Conservation (phyloP, 148 eudicot species). For the Dianthus caryophyllus region DNA sequence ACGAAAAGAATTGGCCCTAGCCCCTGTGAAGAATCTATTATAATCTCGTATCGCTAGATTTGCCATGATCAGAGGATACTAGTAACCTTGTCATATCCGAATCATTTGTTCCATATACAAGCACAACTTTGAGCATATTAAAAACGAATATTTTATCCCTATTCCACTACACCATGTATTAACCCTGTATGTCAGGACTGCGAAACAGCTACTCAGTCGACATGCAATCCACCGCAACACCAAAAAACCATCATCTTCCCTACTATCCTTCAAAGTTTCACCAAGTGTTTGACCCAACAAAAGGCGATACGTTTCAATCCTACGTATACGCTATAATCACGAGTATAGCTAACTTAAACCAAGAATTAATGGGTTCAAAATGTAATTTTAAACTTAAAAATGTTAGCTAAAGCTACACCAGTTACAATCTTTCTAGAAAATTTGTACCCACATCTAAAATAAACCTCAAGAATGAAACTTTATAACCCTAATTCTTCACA, state of each 20-base stretch:
- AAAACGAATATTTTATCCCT: neutral
- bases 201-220: neutral
- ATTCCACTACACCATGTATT: neutral
- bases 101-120: neutral
- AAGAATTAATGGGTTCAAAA: neutral
- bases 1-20: too few species aligned
- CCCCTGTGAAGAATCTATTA: neutral
- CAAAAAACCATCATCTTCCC: neutral
- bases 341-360: neutral
- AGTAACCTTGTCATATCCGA: neutral
- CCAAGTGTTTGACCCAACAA: neutral
- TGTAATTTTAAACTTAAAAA: neutral
- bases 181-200: neutral
- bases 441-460: neutral
- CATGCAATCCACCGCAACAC: neutral
- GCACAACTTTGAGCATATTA: neutral
- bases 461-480: neutral
- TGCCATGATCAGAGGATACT: neutral
- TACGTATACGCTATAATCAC: neutral
- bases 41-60: neutral
- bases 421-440: neutral
- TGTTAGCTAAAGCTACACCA: neutral
- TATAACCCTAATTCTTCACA: neutral
- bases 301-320: neutral
- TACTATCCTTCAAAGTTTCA: slow-evolving; percentile 4